phyloP scores from a whole-genome alignment of 2,329 filamentous ascomycete genomes.

The Colletotrichum lini region DNA sequence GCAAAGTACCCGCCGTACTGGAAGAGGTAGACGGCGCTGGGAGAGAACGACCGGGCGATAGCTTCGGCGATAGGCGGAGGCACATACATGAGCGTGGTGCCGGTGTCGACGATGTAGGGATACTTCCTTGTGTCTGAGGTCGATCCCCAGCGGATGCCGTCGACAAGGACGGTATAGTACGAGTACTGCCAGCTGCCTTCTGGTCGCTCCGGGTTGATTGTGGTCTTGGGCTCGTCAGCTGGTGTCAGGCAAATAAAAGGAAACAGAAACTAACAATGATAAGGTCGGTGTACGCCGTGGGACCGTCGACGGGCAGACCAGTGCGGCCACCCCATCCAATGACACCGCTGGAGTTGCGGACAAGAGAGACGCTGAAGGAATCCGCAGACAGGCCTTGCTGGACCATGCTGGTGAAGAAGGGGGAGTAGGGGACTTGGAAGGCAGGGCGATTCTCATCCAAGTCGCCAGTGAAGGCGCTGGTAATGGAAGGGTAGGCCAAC shows the following conservation, averaged over 20 bases:
- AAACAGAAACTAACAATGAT: conserved; percentile 58
- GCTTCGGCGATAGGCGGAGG: conserved; percentile 64
- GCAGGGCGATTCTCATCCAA: conserved; percentile 55
- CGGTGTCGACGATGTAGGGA: conserved; percentile 67
- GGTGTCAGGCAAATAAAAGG: background rate
- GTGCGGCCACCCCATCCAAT: conserved; percentile 61
- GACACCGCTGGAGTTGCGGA: conserved; percentile 62
- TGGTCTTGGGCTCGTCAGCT: conserved; percentile 54
- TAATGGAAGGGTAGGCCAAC: conserved; percentile 65
- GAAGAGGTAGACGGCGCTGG: conserved; percentile 62
- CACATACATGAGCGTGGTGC: conserved; percentile 66
- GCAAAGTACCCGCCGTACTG: conserved; percentile 65
- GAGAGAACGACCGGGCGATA: conserved; percentile 63
- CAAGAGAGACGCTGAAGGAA: conserved; percentile 63
- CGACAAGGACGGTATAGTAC: conserved; percentile 68
- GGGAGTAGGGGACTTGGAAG: conserved; percentile 60
- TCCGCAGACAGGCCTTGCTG: conserved; percentile 61
- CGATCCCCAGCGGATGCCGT: conserved; percentile 62
- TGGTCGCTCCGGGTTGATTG: conserved; percentile 54
- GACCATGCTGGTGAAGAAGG: conserved; percentile 65
- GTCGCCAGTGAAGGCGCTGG: conserved; percentile 61
- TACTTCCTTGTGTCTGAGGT: conserved; percentile 59
- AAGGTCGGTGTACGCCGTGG: conserved; percentile 56
- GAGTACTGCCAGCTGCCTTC: conserved; percentile 62
- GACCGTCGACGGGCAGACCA: conserved; percentile 53